Evolutionary conservation across 306 rosid genomes (phyloP).

Genomic region (Bauhinia variegata): DNA sequence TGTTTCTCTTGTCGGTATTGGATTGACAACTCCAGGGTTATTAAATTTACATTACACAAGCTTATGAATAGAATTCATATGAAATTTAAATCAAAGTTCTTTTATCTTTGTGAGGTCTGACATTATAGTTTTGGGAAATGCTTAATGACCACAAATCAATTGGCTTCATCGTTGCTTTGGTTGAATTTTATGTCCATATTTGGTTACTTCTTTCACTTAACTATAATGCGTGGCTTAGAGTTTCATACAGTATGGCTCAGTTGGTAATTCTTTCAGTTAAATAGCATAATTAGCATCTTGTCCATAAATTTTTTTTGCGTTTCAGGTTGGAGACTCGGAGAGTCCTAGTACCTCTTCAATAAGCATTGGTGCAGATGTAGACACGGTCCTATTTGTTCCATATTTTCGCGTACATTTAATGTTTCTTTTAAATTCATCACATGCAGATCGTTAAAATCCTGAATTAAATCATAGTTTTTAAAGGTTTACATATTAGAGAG

Average conservation of each 20-base stretch:
- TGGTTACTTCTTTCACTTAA: slow-evolving; percentile 17
- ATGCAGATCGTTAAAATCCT: neutral
- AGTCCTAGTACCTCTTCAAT: slow-evolving; percentile 66
- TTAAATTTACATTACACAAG: neutral
- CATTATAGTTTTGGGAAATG: neutral
- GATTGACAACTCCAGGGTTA: neutral
- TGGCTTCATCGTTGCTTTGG: neutral
- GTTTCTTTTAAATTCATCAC: slow-evolving; percentile 5
- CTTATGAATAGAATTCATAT: neutral
- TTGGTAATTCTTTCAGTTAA: slow-evolving; percentile 9
- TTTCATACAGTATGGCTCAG: neutral
- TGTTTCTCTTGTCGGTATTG: neutral
- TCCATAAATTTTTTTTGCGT: slow-evolving; percentile 22
- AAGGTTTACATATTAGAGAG: neutral
- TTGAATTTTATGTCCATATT: neutral
- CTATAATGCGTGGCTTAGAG: neutral
- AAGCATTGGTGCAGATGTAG: slow-evolving; percentile 68
- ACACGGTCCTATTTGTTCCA: slow-evolving; percentile 43
- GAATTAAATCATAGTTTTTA: neutral
- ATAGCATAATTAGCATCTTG: too few species aligned
- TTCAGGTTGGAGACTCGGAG: slow-evolving; percentile 62
- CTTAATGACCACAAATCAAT: neutral
- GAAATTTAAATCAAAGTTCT: neutral
- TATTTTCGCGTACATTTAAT: slow-evolving; percentile 8
- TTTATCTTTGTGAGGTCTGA: slow-evolving; percentile 3